phyloP scores from a whole-genome alignment of 129 eudicot genomes.

The Calendula officinalis region DNA sequence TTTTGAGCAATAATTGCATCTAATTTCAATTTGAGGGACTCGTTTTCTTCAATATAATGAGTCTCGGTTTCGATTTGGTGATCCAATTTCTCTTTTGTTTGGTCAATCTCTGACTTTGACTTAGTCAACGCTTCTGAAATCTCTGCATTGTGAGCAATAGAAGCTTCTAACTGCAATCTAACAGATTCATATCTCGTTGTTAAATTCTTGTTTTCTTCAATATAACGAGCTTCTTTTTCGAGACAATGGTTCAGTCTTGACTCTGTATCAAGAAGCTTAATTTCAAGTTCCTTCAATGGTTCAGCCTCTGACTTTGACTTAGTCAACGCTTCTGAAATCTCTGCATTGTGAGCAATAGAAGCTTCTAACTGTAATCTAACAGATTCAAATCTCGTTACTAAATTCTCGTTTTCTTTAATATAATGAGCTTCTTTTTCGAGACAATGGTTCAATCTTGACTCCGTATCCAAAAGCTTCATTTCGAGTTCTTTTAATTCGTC shows the following conservation, averaged over 20 bases:
- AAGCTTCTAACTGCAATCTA: constrained; percentile 48
- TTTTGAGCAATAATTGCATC: constrained; percentile 40
- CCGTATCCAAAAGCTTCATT: constrained; percentile 30
- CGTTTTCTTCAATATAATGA: constrained; percentile 8
- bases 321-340: constrained; percentile 28
- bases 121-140: constrained; percentile 41
- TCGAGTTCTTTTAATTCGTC: constrained; percentile 36
- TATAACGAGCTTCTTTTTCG: constrained; percentile 34
- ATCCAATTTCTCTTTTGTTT: constrained; percentile 9
- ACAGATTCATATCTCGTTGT: constrained; percentile 24
- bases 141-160: constrained; percentile 32
- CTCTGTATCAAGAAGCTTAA: constrained; percentile 28
- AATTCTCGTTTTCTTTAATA: constrained; percentile 21
- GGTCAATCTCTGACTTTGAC: constrained; percentile 21
- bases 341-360: constrained; percentile 36
- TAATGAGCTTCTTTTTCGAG: constrained; percentile 38
- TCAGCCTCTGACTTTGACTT: constrained; percentile 2
- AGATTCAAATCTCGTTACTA: constrained; percentile 21
- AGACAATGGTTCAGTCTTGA: constrained; percentile 17
- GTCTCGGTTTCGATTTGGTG: constrained; percentile 5
- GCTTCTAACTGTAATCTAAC: constrained; percentile 48
- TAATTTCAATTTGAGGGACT: constrained; percentile 29
- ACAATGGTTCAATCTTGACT: constrained; percentile 9
- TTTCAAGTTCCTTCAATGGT: constrained; percentile 36
- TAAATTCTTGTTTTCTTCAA: constrained; percentile 24